Conservation (phyloP, 352 stramenopile species). For the Globisporangium cylindrosporum region DNA sequence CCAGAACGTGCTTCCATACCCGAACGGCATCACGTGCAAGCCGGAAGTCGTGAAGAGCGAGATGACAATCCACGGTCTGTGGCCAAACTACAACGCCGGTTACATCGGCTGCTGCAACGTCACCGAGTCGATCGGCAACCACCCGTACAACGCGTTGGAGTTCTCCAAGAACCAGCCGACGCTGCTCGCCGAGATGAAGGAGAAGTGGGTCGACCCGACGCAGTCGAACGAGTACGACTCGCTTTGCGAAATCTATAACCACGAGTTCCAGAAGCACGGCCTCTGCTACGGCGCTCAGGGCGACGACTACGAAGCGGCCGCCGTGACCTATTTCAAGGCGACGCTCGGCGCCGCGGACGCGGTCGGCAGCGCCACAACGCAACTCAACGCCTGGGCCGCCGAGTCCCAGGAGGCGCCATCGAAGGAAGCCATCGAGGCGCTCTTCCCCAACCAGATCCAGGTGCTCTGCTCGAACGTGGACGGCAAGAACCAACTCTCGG, state of each 20-base stretch:
- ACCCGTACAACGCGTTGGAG: slow-evolving; percentile 46
- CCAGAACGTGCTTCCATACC: slow-evolving; percentile 69
- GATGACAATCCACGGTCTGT: slow-evolving; percentile 74
- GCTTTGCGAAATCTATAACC: slow-evolving; percentile 81
- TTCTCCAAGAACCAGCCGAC: slow-evolving; percentile 49
- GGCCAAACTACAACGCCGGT: slow-evolving; percentile 75
- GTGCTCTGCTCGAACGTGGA: slow-evolving; percentile 62
- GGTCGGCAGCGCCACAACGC: slow-evolving; percentile 10
- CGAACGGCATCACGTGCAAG: slow-evolving; percentile 49
- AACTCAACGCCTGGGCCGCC: slow-evolving; percentile 23
- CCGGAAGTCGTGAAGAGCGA: slow-evolving; percentile 44
- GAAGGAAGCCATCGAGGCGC: slow-evolving; percentile 12
- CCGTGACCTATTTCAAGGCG: slow-evolving; percentile 19
- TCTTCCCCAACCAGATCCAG: slow-evolving; percentile 62
- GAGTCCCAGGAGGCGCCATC: not conserved
- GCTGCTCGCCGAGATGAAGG: slow-evolving; percentile 49
- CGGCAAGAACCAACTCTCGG: slow-evolving; percentile 58
- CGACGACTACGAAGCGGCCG: slow-evolving; percentile 14
- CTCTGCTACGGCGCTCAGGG: slow-evolving; percentile 61
- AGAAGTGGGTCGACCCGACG: slow-evolving; percentile 53
- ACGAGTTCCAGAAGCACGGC: slow-evolving; percentile 88
- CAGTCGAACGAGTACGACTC: slow-evolving; percentile 25
- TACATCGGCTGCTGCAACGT: slow-evolving; percentile 74
- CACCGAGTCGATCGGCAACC: slow-evolving; percentile 42
- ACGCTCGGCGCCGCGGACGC: slow-evolving; percentile 24